These are phyloP conservation scores for Annona cherimola DNA, from an alignment of 164 flowering plant genomes.

Conservation along the genomic window DNA sequence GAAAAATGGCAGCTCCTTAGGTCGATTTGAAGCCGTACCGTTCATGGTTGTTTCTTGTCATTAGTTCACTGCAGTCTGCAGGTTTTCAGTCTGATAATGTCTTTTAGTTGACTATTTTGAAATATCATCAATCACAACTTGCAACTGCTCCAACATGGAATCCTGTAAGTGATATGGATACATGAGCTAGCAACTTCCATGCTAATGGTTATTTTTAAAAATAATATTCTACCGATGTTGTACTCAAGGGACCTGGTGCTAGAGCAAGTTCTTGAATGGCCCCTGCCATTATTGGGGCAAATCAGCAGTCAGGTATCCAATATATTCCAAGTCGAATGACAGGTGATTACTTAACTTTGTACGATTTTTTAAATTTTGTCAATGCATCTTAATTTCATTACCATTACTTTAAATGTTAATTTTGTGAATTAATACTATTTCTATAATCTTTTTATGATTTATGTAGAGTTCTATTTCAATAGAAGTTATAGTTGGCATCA, in stretches of 20 bases:
- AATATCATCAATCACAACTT: conserved; percentile 83
- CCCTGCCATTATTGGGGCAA: conserved; percentile 43
- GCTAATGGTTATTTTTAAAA: background rate
- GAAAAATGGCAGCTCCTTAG: too few relatives aligned
- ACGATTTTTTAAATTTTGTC: background rate
- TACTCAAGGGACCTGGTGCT: conserved; percentile 50
- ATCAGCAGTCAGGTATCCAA: conserved; percentile 46
- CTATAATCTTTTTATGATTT: background rate
- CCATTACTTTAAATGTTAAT: background rate
- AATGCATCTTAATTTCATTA: background rate
- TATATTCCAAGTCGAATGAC: too few relatives aligned
- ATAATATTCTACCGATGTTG: conserved; percentile 9
- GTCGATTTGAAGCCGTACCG: too few relatives aligned
- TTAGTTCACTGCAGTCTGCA: conserved; percentile 22
- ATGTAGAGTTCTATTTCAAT: background rate
- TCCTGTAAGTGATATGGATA: conserved; percentile 33
- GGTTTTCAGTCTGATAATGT: conserved; percentile 93
- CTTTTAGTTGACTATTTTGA: conserved; percentile 86
- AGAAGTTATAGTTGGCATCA: background rate
- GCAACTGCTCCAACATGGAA: conserved; percentile 60
- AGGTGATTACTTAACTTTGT: too few relatives aligned
- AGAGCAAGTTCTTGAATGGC: conserved; percentile 68
- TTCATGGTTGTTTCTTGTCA: background rate
- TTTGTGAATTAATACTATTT: background rate
- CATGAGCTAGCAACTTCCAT: background rate